Percentiles rank a stretch among this genome's conserved stretches.
Evolutionary conservation across 1,139 yeast genomes (phyloP).

Genomic region (Candida gigantensis): DNA sequence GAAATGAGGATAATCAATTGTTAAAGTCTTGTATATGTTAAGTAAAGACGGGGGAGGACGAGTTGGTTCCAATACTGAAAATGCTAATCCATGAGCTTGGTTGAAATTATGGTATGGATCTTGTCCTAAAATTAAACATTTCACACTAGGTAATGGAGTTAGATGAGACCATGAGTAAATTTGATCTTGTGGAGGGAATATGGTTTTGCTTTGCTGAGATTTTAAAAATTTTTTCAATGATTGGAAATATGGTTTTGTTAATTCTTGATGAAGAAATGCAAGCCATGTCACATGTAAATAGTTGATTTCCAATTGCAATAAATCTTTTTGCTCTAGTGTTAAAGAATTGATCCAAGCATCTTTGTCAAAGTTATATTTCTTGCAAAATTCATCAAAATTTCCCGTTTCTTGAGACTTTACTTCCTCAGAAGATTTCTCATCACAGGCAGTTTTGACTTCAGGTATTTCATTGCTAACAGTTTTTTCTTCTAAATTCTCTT

Average conservation of each 20-base stretch:
- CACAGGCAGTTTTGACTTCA: too few relatives aligned
- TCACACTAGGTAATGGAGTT: constrained; percentile 74
- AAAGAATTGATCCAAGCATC: constrained; percentile 55
- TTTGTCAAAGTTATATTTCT: constrained; percentile 44
- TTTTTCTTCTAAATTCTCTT: constrained; percentile 2
- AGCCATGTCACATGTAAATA: constrained; percentile 83
- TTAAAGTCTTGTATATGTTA: constrained; percentile 81
- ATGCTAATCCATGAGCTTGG: constrained; percentile 97
- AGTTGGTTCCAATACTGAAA: constrained; percentile 80
- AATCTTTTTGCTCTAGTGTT: constrained; percentile 49
- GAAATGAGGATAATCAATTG: constrained; percentile 73
- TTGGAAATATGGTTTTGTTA: constrained; percentile 86
- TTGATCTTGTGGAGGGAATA: constrained; percentile 77
- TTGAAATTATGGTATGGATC: constrained; percentile 93
- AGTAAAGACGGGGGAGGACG: constrained; percentile 89
- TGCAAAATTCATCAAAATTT: constrained; percentile 18
- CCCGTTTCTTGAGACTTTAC: background rate
- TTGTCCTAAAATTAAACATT: constrained; percentile 86
- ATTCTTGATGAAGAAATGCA: constrained; percentile 61
- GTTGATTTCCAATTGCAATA: constrained; percentile 67
- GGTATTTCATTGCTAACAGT: background rate
- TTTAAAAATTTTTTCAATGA: constrained; percentile 61
- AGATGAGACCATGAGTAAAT: constrained; percentile 93
- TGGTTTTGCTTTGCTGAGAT: constrained; percentile 37
- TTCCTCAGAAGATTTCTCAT: background rate